Percentiles rank a stretch among this genome's conserved stretches.
These are phyloP conservation scores for Ambispora gerdemannii DNA, from an alignment of 192 early-diverging fungal genomes.

Conservation along the genomic window DNA sequence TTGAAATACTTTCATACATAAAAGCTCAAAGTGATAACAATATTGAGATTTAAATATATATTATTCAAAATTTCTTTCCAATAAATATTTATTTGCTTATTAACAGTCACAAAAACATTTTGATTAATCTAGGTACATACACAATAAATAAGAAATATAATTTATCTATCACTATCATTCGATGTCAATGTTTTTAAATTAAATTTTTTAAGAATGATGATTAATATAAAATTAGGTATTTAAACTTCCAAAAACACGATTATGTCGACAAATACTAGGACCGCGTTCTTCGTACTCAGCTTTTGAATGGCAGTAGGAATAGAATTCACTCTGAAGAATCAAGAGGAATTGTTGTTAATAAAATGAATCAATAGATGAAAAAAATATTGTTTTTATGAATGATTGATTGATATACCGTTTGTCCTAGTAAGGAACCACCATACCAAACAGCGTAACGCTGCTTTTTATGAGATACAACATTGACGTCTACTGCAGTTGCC, in stretches of 20 bases:
- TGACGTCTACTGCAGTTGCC: constrained; percentile 88
- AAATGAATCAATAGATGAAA: not conserved
- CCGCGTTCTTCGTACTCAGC: constrained; percentile 98
- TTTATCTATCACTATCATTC: no score
- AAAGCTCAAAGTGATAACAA: no score
- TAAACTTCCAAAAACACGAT: constrained; percentile 73
- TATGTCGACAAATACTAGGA: constrained; percentile 90
- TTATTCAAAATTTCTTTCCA: no score
- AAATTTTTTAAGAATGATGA: not conserved
- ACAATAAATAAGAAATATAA: no score
- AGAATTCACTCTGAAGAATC: constrained; percentile 75
- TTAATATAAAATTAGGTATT: not conserved
- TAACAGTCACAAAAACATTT: no score
- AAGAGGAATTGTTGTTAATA: not conserved
- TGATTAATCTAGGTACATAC: no score
- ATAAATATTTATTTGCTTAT: no score
- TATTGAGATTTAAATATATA: no score
- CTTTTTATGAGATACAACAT: constrained; percentile 96
- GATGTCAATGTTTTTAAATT: no score
- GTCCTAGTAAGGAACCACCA: constrained; percentile 92
- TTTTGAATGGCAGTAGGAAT: constrained; percentile 92
- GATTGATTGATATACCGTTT: constrained; percentile 59
- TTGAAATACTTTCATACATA: no score
- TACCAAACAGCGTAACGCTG: constrained; percentile 99
- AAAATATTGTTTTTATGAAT: not conserved